Evolutionary conservation across 805 yeast genomes (phyloP).

Genomic region (Candida lessepsii): DNA sequence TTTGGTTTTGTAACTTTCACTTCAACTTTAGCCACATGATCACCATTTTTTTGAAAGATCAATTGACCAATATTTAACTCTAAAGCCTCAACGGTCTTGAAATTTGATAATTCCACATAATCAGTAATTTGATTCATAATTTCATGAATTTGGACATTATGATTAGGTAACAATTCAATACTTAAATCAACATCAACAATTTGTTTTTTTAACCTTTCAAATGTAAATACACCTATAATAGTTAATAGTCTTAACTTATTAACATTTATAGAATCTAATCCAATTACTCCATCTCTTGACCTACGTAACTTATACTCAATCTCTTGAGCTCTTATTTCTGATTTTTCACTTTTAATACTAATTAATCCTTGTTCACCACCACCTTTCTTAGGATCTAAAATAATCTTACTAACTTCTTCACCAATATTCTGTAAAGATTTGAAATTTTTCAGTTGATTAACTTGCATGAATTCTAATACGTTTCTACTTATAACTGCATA

Average conservation of each 20-base stretch:
- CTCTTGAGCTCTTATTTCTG: slow-evolving; percentile 57
- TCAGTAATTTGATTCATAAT: slow-evolving; percentile 48
- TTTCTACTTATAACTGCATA: slow-evolving; percentile 80
- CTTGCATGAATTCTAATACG: slow-evolving; percentile 51
- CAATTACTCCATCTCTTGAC: slow-evolving; percentile 17
- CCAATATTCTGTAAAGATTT: slow-evolving; percentile 48
- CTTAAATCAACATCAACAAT: slow-evolving; percentile 62
- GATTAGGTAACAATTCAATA: slow-evolving; percentile 23
- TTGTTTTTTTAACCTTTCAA: slow-evolving; percentile 82
- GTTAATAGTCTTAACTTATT: slow-evolving; percentile 60
- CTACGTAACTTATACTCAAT: slow-evolving; percentile 44
- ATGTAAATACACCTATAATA: slow-evolving; percentile 89
- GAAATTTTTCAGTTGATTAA: slow-evolving; percentile 39
- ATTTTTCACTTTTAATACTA: slow-evolving; percentile 46
- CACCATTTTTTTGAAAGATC: slow-evolving; percentile 42
- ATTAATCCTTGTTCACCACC: slow-evolving; percentile 47
- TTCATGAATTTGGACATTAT: slow-evolving; percentile 38
- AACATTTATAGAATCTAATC: slow-evolving; percentile 35
- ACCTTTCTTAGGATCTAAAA: slow-evolving; percentile 42
- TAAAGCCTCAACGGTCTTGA: slow-evolving; percentile 91
- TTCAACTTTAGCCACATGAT: slow-evolving; percentile 34
- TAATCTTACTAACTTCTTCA: slow-evolving; percentile 43
- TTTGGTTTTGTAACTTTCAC: slow-evolving; percentile 82
- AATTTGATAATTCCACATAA: slow-evolving; percentile 76
- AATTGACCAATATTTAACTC: slow-evolving; percentile 69